These are phyloP conservation scores for Sphaerobolus stellatus DNA, from an alignment of 1,284 basidiomycete genomes.

Conservation along the genomic window DNA sequence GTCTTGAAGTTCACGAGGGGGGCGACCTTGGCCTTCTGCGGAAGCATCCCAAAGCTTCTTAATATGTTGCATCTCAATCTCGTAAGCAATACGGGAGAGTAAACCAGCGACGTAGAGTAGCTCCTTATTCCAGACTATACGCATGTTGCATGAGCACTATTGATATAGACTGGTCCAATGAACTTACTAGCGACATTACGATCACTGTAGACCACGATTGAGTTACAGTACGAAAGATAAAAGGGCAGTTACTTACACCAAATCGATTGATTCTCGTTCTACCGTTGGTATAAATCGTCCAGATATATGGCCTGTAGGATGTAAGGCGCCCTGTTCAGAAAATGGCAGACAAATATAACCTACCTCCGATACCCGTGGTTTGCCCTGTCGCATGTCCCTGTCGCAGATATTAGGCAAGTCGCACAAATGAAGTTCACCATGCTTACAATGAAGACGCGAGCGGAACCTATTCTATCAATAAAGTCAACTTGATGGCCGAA, in stretches of 20 bases:
- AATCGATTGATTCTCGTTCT: conserved; percentile 91
- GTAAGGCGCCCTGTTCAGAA: background rate
- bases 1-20: conserved; percentile 38
- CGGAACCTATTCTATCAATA: conserved; percentile 52
- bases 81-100: conserved; percentile 82
- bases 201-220: conserved; percentile 49
- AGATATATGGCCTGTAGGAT: conserved; percentile 71
- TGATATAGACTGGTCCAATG: too few relatives aligned
- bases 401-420: conserved; percentile 4
- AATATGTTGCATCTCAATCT: conserved; percentile 73
- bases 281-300: conserved; percentile 96
- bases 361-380: conserved; percentile 85
- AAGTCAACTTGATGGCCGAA: conserved; percentile 13
- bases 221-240: conserved; percentile 16
- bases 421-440: background rate
- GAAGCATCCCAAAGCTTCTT: conserved; percentile 55
- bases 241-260: conserved; percentile 55
- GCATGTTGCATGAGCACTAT: background rate
- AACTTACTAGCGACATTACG: conserved; percentile 67
- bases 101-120: conserved; percentile 83
- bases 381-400: conserved; percentile 84
- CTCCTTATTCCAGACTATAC: conserved; percentile 83
- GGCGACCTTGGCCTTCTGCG: conserved; percentile 28
- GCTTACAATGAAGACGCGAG: conserved; percentile 76
- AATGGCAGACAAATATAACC: background rate